Percentiles rank a stretch among this genome's conserved stretches.
Conservation (phyloP, 345 rosid species). For the Mercurialis annua region DNA sequence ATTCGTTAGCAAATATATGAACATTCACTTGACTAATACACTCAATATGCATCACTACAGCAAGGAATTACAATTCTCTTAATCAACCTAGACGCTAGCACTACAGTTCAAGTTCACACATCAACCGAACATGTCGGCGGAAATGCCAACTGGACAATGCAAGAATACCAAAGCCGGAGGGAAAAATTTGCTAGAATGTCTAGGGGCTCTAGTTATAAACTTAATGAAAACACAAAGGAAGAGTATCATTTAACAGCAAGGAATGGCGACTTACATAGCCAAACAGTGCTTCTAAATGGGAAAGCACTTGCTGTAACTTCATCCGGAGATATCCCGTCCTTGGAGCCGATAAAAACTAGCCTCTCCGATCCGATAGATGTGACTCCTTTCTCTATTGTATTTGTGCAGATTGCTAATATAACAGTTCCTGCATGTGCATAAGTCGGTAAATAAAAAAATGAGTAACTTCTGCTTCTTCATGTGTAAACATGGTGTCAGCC, state of each 20-base stretch:
- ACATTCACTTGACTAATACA: not conserved
- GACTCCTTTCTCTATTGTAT: constrained; percentile 46
- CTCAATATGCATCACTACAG: constrained; percentile 22
- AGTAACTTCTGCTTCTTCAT: not conserved
- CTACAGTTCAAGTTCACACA: constrained; percentile 28
- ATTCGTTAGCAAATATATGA: not conserved
- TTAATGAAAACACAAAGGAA: constrained; percentile 18
- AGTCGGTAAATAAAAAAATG: not conserved
- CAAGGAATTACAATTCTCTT: constrained; percentile 44
- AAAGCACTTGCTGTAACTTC: constrained; percentile 29
- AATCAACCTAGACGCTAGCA: constrained; percentile 44
- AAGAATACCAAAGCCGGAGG: constrained; percentile 16
- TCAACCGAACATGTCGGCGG: constrained; percentile 22
- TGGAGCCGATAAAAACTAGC: constrained; percentile 30
- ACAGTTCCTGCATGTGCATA: constrained; percentile 36
- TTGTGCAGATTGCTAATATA: constrained; percentile 29
- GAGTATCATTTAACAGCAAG: constrained; percentile 50
- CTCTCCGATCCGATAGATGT: constrained; percentile 29
- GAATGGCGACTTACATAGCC: constrained; percentile 42
- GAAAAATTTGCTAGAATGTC: constrained; percentile 27
- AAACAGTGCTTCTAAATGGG: constrained; percentile 42
- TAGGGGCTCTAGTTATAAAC: constrained; percentile 18
- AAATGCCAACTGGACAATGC: constrained; percentile 13
- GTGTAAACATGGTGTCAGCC: not conserved
- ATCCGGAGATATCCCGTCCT: constrained; percentile 34